Conservation (phyloP, 176 grass and related monocot species). For the Poa annua region DNA sequence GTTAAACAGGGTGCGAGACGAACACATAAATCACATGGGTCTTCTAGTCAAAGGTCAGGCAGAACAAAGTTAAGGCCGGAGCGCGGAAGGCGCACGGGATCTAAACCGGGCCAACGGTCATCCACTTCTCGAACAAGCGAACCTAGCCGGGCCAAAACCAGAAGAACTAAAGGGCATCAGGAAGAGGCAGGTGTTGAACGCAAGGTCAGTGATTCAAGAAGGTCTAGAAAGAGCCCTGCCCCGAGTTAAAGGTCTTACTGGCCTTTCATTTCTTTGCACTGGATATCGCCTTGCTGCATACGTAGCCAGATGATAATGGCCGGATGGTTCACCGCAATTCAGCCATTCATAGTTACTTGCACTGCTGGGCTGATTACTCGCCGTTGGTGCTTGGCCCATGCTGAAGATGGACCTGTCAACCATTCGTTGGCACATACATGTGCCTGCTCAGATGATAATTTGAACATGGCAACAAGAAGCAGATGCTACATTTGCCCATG, state of each 20-base stretch:
- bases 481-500: background rate
- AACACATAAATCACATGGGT: slow-evolving; percentile 32
- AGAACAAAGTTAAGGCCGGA: slow-evolving; percentile 46
- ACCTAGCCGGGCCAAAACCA: slow-evolving; percentile 39
- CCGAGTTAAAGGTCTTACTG: slow-evolving; percentile 25
- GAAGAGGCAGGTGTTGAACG: slow-evolving; percentile 33
- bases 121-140: slow-evolving; percentile 33
- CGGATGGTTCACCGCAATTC: background rate
- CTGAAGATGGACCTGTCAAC: background rate
- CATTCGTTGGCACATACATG: background rate
- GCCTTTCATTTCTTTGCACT: background rate
- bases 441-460: background rate
- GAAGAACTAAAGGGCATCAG: slow-evolving; percentile 14
- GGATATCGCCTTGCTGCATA: background rate
- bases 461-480: slow-evolving; percentile 16
- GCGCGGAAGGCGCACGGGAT: slow-evolving; percentile 37
- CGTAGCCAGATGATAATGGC: background rate
- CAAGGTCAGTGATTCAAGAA: slow-evolving; percentile 48
- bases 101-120: slow-evolving; percentile 28
- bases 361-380: background rate
- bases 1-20: slow-evolving; percentile 29
- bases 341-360: background rate
- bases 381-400: background rate
- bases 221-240: slow-evolving; percentile 54
- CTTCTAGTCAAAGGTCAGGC: slow-evolving; percentile 30